Evolutionary conservation across 345 rosid species (phyloP), one percentile per base, ranked within the genome.

Genomic region (Populus euphratica): DNA sequence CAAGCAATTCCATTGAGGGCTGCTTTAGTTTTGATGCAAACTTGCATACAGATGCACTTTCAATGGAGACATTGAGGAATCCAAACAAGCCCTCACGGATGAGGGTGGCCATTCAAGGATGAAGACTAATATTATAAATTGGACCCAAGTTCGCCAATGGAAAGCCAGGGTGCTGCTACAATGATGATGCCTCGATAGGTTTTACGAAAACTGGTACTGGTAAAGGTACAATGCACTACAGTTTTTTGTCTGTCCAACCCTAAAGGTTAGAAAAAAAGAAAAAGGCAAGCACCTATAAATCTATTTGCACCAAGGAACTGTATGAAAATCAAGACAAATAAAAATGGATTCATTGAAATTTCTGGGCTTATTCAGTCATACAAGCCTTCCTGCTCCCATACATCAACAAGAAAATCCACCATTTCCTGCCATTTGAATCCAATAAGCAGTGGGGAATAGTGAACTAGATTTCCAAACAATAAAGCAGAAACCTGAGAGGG

Each of bases 381-480:
- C 69, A 82, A 70, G 47, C 85, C 85, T 44, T 82, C 85, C 69
- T 78, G 81, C 31, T 82, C 81, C 85, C 85, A 82, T 17, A 56
- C 73, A 56, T 75, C 85, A 14, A 75, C 74, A 20, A 82, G 76
- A 67, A 82, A 82, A 78, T 82, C 85, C 78, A 78, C 85, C 81
- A 82, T 82, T 82, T 82, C 85, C 85, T 82, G 85, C 79, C 79
- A 78, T 82, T 73, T 11, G 41, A 29, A 73, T 20, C 50, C 72
- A 75, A 17, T 25, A 23, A 35, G 29, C 27, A 44, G 64, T 63
- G 65, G 38, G 76, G 41, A 41, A 12, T 23, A 9, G 11, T 56
- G 23, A 56, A 39, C 41, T 29, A 41, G 4, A 56, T 59, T 21
- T 54, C 29, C 70, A 17, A 13, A 47, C 69, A n/a, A n/a, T 27